Percentiles rank a stretch among this genome's conserved stretches.
Evolutionary conservation across 2,329 filamentous ascomycete species (phyloP).

Genomic region (Teratosphaeria nubilosa): DNA sequence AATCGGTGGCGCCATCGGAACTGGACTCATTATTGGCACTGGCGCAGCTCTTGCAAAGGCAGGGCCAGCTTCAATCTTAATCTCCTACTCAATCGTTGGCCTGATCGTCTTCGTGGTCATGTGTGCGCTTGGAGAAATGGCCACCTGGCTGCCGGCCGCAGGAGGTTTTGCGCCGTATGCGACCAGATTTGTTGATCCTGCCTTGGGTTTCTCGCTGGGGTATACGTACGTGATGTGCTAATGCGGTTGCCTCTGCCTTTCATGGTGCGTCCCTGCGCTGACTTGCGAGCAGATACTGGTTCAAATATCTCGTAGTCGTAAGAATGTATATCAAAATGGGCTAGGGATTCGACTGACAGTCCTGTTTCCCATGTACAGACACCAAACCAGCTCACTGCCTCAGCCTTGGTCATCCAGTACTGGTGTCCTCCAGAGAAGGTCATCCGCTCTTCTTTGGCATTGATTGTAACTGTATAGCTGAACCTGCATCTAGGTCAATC

Average conservation of each 20-base stretch:
- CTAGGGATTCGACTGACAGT: background rate
- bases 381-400: background rate
- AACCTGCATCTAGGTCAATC: background rate
- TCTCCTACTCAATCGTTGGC: constrained; percentile 20
- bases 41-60: constrained; percentile 7
- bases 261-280: background rate
- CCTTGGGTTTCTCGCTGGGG: background rate
- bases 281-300: background rate
- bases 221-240: background rate
- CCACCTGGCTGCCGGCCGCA: background rate
- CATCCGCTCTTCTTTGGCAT: background rate
- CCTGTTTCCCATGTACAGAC: background rate
- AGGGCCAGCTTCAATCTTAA: constrained; percentile 1
- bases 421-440: constrained; percentile 7
- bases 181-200: background rate
- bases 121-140: background rate
- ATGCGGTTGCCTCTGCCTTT: background rate
- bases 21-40: constrained; percentile 18
- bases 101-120: background rate
- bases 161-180: background rate
- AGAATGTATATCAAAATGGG: background rate
- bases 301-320: background rate
- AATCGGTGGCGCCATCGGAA: constrained; percentile 43
- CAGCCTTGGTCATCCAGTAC: constrained; percentile 12
- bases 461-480: constrained; percentile 8